Evolutionary conservation across 306 rosid genomes (phyloP).

Genomic region (Pyrus betulifolia): DNA sequence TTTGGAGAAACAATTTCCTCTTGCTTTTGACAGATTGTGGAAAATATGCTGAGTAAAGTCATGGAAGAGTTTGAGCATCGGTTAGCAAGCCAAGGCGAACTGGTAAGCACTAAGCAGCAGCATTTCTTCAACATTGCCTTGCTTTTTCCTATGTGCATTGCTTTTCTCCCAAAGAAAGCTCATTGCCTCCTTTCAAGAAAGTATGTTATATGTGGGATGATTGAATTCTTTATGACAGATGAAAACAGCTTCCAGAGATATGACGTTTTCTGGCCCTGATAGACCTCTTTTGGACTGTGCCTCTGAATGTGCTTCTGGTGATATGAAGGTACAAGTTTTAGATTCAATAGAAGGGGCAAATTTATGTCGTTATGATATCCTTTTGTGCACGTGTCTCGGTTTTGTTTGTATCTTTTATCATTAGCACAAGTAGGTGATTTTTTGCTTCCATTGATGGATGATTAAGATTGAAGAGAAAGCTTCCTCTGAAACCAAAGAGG

Average conservation of each 20-base stretch:
- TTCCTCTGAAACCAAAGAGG: constrained; percentile 22
- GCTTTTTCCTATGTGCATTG: background rate
- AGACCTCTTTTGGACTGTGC: constrained; percentile 28
- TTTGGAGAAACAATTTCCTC: background rate
- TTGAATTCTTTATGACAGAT: constrained; percentile 26
- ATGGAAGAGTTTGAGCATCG: constrained; percentile 73
- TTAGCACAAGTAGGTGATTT: background rate
- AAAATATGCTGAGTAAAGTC: constrained; percentile 64
- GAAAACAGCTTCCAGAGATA: constrained; percentile 38
- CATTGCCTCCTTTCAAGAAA: background rate
- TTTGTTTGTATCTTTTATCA: background rate
- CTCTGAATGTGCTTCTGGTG: constrained; percentile 21
- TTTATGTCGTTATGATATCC: background rate
- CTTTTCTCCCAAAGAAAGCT: background rate
- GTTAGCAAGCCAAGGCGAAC: constrained; percentile 36
- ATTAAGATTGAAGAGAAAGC: constrained; percentile 48
- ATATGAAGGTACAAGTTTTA: constrained; percentile 37
- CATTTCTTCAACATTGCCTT: constrained; percentile 5
- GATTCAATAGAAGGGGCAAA: background rate
- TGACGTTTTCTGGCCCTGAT: constrained; percentile 17
- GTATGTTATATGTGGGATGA: background rate
- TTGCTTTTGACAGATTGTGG: constrained; percentile 54
- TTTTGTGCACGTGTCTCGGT: no score
- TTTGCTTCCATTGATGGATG: constrained; percentile 7
- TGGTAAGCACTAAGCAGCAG: constrained; percentile 42